Evolutionary conservation across 2,329 filamentous ascomycete species (phyloP), one percentile per base, ranked within the genome.

Genomic region (Volutella citrinella): DNA sequence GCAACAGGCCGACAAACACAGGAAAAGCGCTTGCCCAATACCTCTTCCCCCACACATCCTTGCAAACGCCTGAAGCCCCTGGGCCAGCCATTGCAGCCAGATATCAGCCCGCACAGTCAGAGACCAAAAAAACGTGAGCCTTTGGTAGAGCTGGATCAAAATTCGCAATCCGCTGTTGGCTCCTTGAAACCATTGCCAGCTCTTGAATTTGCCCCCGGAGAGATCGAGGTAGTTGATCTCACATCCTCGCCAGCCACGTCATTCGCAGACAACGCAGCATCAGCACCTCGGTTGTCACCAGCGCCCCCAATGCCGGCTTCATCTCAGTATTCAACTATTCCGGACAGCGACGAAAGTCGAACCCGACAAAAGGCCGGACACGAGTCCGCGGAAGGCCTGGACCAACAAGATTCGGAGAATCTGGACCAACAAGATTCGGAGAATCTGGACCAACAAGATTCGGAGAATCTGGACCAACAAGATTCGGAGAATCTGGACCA

Each of bases 101-200:
- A n/a, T n/a, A n/a, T n/a, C n/a, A n/a, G n/a, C n/a, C n/a, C n/a
- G n/a, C 27, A 26, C 24, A 25, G n/a, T n/a, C n/a, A 4, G 19
- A 15, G 10, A 13, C 33, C 6, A 13, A 6, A 40, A 30, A 19
- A 19, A 8, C 56, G 51, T 6, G 36, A 27, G 21, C 46, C 55
- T 9, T 33, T 59, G 3, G 33, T 31, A 12, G 33, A 50, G 10
- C 46, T 56, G 25, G 33, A 54, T 33, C 33, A 51, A 33, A 52
- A 56, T 28, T 46, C 46, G 7, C 51, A 49, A 18, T 23, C 27
- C 12, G 15, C n/a, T 23, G 30, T 36, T 21, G 6, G 27, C 26
- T 23, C 33, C 11, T 31, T 21, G n/a, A 27, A 21, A 5, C 22
- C 30, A 12, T 9, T 13, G 7, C 22, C 7, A n/a, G 20, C 20